A percentile compares a stretch with the other conserved stretches of the same genome.
Evolutionary conservation across 169 alveolate species (phyloP).

Genomic region (Eimeria sp.): DNA sequence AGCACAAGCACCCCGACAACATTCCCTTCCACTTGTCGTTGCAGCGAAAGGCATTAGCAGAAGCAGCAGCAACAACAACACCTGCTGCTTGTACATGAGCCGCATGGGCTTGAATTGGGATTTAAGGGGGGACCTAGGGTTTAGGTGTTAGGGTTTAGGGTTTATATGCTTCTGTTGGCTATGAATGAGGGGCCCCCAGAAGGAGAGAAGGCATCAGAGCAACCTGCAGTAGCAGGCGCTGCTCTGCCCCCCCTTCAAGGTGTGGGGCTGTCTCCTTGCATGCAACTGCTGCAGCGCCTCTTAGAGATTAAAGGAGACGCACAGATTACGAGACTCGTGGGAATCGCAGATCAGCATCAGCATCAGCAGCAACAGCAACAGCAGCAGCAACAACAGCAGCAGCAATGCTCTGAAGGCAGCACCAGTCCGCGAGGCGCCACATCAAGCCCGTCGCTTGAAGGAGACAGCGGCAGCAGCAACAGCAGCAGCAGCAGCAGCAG

Average conservation of each 20-base stretch:
- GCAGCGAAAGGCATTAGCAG: too few relatives aligned
- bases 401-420: background rate
- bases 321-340: background rate
- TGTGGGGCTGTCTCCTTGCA: conserved; percentile 23
- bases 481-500: conserved; percentile 41
- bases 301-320: background rate
- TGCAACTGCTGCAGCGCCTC: conserved; percentile 41
- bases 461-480: background rate
- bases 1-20: background rate
- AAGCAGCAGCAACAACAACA: too few relatives aligned
- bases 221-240: background rate
- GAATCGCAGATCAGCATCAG: background rate
- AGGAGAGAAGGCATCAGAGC: background rate
- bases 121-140: background rate
- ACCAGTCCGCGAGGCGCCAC: background rate
- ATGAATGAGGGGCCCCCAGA: conserved; percentile 8
- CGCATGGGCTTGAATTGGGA: background rate
- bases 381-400: background rate
- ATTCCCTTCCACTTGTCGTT: background rate
- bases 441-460: background rate
- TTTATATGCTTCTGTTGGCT: background rate
- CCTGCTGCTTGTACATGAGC: background rate
- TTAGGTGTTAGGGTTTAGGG: background rate
- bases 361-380: conserved; percentile 34
- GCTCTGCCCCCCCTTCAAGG: background rate